phyloP scores from a whole-genome alignment of 2,329 filamentous ascomycete genomes.

The Epichloe hybrida region DNA sequence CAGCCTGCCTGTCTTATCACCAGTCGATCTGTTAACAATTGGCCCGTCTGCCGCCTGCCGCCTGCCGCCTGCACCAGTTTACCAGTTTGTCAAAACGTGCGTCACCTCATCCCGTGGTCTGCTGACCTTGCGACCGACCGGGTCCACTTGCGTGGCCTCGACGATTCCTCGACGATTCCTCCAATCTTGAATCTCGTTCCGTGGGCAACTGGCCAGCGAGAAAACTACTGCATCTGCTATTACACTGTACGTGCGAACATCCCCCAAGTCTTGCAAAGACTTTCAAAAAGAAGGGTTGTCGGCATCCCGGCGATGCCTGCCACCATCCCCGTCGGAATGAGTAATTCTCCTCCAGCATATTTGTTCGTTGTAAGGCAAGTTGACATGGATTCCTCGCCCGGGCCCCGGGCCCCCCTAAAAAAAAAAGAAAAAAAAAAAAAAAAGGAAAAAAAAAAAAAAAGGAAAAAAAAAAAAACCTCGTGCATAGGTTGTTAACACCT shows the following conservation, averaged over 20 bases:
- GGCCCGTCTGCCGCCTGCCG: background rate
- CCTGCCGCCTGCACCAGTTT: background rate
- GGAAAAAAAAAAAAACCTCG: background rate
- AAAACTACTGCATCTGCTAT: background rate
- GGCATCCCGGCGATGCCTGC: background rate
- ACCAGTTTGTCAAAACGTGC: too few relatives aligned
- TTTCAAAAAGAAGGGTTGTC: background rate
- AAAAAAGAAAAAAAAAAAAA: too few relatives aligned
- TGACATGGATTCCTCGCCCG: too few relatives aligned
- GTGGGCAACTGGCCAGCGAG: background rate
- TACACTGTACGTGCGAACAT: background rate
- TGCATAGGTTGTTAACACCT: background rate
- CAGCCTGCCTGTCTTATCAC: background rate
- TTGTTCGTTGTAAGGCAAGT: constrained; percentile 30
- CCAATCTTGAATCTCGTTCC: too few relatives aligned
- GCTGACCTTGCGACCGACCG: background rate
- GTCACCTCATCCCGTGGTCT: too few relatives aligned
- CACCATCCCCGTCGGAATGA: constrained; percentile 4
- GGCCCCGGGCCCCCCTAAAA: background rate
- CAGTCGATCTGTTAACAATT: background rate
- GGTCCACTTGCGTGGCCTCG: background rate
- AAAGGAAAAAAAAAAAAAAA: too few relatives aligned
- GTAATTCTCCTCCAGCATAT: constrained; percentile 21
- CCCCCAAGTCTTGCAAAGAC: background rate
- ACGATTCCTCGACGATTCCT: too few relatives aligned